phyloP scores from a whole-genome alignment of 1,284 basidiomycete species.

The Flammula alnicola region DNA sequence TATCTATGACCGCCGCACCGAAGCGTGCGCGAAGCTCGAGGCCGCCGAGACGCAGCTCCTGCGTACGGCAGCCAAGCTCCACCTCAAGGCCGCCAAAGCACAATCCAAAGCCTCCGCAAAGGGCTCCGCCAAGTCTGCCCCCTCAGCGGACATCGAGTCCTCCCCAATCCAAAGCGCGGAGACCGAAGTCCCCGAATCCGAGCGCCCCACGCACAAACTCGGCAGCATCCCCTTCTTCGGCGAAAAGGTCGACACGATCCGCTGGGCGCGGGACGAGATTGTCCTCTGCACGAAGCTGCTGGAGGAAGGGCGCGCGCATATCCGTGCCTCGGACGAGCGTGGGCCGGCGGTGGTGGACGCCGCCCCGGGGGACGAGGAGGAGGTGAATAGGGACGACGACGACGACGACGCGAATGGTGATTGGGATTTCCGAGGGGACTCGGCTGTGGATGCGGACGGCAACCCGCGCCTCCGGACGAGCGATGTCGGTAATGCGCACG shows the following conservation, averaged over 20 bases:
- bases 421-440: slow-evolving; percentile 11
- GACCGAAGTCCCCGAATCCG: slow-evolving; percentile 48
- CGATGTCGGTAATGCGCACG: slow-evolving; percentile 12
- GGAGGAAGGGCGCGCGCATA: slow-evolving; percentile 49
- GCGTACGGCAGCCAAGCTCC: slow-evolving; percentile 73
- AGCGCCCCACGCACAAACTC: slow-evolving; percentile 85
- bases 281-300: slow-evolving; percentile 54
- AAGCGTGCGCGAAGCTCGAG: slow-evolving; percentile 82
- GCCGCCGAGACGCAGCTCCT: slow-evolving; percentile 81
- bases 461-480: slow-evolving; percentile 19
- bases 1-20: slow-evolving; percentile 78
- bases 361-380: slow-evolving; percentile 8
- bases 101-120: slow-evolving; percentile 25
- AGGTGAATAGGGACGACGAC: slow-evolving; percentile 12
- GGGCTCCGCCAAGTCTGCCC: slow-evolving; percentile 11
- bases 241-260: slow-evolving; percentile 90
- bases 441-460: slow-evolving; percentile 25
- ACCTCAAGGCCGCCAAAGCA: slow-evolving; percentile 46
- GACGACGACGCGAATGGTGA: slow-evolving; percentile 20
- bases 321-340: slow-evolving; percentile 29
- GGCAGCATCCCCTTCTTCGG: slow-evolving; percentile 62
- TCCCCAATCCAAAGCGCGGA: slow-evolving; percentile 17
- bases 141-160: slow-evolving; percentile 25
- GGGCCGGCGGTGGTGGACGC: slow-evolving; percentile 12
- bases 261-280: slow-evolving; percentile 85